Evolutionary conservation across 805 yeast genomes (phyloP).

Genomic region (Monosporozyma yasuniensis): DNA sequence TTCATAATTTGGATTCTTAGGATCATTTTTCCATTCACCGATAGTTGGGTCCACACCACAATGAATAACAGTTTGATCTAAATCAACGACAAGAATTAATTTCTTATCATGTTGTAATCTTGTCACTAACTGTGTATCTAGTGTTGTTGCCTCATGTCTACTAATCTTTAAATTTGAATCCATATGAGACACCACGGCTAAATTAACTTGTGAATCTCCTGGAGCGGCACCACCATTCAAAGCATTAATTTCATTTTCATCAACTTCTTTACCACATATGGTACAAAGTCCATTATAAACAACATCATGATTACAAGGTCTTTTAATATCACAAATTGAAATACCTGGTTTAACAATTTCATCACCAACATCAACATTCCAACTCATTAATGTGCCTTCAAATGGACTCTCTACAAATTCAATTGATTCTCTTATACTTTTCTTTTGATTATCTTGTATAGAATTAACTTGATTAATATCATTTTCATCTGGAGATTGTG

Average conservation of each 20-base stretch:
- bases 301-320: constrained; percentile 86
- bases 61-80: constrained; percentile 95
- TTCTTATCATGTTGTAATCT: constrained; percentile 54
- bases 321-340: constrained; percentile 49
- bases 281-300: constrained; percentile 96
- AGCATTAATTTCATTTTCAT: constrained; percentile 60
- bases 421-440: constrained; percentile 48
- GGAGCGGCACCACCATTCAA: constrained; percentile 3
- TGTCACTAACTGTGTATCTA: constrained; percentile 59
- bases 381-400: constrained; percentile 51
- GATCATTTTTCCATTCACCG: constrained; percentile 90
- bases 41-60: constrained; percentile 97
- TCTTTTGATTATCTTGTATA: constrained; percentile 7
- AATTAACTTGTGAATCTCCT: neutral
- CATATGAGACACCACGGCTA: constrained; percentile 49
- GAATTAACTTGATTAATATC: constrained; percentile 10
- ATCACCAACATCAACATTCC: constrained; percentile 50
- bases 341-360: constrained; percentile 41
- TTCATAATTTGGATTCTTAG: constrained; percentile 73
- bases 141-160: constrained; percentile 73
- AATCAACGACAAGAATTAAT: constrained; percentile 85
- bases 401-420: constrained; percentile 80
- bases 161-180: constrained; percentile 77
- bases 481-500: constrained; percentile 18
- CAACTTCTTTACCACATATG: constrained; percentile 74